Evolutionary conservation across 371 early-diverging fungal genomes (phyloP), one percentile per base, ranked within the genome.

Genomic region (Mucor lusitanicus): DNA sequence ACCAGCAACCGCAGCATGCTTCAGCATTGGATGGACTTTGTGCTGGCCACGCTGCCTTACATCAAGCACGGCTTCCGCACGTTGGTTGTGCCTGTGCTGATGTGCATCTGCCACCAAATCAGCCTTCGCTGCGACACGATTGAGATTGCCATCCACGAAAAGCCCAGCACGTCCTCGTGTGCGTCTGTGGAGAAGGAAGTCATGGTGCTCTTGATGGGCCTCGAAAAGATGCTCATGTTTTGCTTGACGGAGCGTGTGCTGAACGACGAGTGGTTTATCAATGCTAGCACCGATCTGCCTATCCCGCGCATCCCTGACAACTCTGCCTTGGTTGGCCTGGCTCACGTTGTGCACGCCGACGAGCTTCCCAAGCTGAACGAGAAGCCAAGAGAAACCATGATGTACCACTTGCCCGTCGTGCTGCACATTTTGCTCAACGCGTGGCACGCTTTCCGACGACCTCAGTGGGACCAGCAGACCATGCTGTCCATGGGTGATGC

Each of bases 1-100:
- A 59, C 78, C 7, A 76, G 81, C 9, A 92, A 92, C 60, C 88
- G 90, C 17, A 79, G 86, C 1, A 78, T 92, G 37, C 72, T 92
- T n/a, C 88, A 88, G 32, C 84, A 90, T 58, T 94, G 92, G 92
- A 85, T 91, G 76, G 91, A 94, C 65, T 91, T 92, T 68, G 74
- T 91, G 65, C 74, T 89, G 57, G 76, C 84, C 4, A 81, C 87
- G 1, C 72, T 94, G 6, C 89, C 90, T 0, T 87, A 83, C 54
- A 62, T 91, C 27, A 81, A 87, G 35, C 75, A 81, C 28, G 89
- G 84, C 27, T 92, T 92, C 69, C 77, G 85, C 6, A 73, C 75
- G 25, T 76, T 90, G 25, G 63, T 93, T 4, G 69, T 88, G 25
- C 92, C 92, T 0, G 73, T 92, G 35, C 66, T 92, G 1, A 84